Conservation (phyloP, 495 filamentous ascomycete genomes). For the Rostrohypoxylon terebratum region DNA sequence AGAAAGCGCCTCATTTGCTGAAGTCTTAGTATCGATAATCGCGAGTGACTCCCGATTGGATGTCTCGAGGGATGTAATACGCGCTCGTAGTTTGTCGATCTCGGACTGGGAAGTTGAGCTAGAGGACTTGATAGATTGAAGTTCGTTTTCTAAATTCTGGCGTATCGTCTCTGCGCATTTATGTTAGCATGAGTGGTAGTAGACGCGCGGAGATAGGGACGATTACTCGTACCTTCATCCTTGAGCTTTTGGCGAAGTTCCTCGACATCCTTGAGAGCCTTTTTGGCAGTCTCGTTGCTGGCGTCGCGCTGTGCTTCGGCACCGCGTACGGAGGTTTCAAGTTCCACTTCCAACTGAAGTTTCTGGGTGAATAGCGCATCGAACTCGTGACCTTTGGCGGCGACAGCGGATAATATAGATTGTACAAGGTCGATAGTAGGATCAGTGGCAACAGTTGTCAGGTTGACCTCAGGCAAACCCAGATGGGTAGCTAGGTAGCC, state of each 20-base stretch:
- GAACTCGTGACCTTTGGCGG: slow-evolving; percentile 79
- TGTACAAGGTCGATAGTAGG: slow-evolving; percentile 83
- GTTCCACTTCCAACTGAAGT: slow-evolving; percentile 86
- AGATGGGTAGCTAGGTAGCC: slow-evolving; percentile 81
- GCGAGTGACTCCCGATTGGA: slow-evolving; percentile 90
- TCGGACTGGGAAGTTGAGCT: slow-evolving; percentile 81
- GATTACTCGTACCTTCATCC: slow-evolving; percentile 73
- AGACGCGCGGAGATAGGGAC: neutral
- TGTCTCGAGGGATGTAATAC: slow-evolving; percentile 85
- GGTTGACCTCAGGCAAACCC: slow-evolving; percentile 73
- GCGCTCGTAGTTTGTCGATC: slow-evolving; percentile 76
- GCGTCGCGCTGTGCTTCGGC: slow-evolving; percentile 83
- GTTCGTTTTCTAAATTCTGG: slow-evolving; percentile 77
- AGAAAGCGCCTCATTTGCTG: slow-evolving; percentile 84
- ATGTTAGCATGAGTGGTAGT: slow-evolving; percentile 31
- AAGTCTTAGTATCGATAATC: slow-evolving; percentile 87
- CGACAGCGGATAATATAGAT: slow-evolving; percentile 73
- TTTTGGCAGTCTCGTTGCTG: slow-evolving; percentile 82
- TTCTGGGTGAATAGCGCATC: slow-evolving; percentile 85
- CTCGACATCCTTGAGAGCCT: slow-evolving; percentile 81
- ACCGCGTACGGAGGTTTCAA: slow-evolving; percentile 85
- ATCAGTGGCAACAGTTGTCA: slow-evolving; percentile 72
- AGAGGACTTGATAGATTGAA: slow-evolving; percentile 80
- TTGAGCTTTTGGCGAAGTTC: slow-evolving; percentile 82
- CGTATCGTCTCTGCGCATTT: slow-evolving; percentile 49